Conservation (phyloP, 805 yeast species). For the Yarrowia sp. region DNA sequence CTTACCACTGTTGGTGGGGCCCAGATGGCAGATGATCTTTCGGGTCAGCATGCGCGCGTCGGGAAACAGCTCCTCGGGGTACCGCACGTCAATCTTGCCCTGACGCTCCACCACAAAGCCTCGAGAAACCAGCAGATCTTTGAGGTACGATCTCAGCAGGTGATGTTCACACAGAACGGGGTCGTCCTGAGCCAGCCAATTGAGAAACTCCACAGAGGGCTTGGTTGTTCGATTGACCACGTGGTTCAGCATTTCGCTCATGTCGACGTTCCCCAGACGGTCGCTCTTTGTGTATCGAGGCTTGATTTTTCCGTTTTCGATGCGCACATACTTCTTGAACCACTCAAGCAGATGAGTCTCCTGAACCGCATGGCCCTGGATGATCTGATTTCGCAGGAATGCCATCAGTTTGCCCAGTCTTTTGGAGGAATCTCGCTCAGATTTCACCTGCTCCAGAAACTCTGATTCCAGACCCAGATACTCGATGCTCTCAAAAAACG, state of each 20-base stretch:
- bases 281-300: not conserved
- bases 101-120: conserved; percentile 57
- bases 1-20: conserved; percentile 97
- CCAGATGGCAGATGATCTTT: conserved; percentile 88
- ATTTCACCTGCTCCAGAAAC: not conserved
- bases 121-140: conserved; percentile 9
- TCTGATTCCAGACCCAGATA: conserved; percentile 21
- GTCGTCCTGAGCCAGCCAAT: conserved; percentile 2
- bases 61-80: conserved; percentile 84
- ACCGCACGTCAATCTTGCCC: conserved; percentile 59
- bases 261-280: not conserved
- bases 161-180: conserved; percentile 7
- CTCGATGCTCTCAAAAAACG: conserved; percentile 27
- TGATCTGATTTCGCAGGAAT: conserved; percentile 16
- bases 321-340: conserved; percentile 18
- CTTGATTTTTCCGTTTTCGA: conserved; percentile 10
- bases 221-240: conserved; percentile 17
- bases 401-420: conserved; percentile 21
- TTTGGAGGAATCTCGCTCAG: not conserved
- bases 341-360: conserved; percentile 20
- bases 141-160: conserved; percentile 11
- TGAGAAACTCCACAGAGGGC: conserved; percentile 22
- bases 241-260: conserved; percentile 3
- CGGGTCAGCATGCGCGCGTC: conserved; percentile 80
- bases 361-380: conserved; percentile 28